Conservation (phyloP, 768 basidiomycete genomes). For the Calocybe indica region DNA sequence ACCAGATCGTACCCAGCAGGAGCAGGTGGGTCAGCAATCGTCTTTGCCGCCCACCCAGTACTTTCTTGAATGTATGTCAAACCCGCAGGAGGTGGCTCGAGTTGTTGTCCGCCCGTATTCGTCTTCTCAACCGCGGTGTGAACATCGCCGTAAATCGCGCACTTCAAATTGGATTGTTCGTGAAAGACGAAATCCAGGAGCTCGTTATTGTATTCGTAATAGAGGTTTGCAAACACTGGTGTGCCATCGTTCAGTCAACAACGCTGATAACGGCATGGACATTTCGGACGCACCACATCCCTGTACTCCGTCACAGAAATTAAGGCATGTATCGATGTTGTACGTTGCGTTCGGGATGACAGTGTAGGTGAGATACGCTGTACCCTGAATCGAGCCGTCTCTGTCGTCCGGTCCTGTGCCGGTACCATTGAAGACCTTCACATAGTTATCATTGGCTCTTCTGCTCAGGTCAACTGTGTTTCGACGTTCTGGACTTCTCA, state of each 20-base stretch:
- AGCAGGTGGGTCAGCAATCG: conserved; percentile 28
- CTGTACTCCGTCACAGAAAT: conserved; percentile 29
- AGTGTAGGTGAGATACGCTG: conserved; percentile 42
- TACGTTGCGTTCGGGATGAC: conserved; percentile 40
- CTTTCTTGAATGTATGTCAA: conserved; percentile 38
- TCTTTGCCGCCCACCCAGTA: conserved; percentile 31
- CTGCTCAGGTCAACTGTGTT: conserved; percentile 1
- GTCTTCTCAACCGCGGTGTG: conserved; percentile 39
- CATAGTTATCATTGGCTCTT: conserved; percentile 23
- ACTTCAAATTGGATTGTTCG: conserved; percentile 41
- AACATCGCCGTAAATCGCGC: conserved; percentile 37
- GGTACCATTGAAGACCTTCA: conserved; percentile 32
- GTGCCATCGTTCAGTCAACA: background rate
- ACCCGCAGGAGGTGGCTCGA: conserved; percentile 24
- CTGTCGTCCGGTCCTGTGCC: conserved; percentile 27
- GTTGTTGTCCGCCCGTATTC: conserved; percentile 38
- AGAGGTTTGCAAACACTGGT: conserved; percentile 43
- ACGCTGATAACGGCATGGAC: conserved; percentile 1
- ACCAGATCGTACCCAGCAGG: conserved; percentile 41
- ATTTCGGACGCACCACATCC: conserved; percentile 32
- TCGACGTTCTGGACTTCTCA: background rate
- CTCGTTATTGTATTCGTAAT: conserved; percentile 42
- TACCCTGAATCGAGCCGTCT: conserved; percentile 41
- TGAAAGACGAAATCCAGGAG: conserved; percentile 31
- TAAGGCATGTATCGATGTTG: conserved; percentile 35